Evolutionary conservation across 2,329 filamentous ascomycete genomes (phyloP), one percentile per base, ranked within the genome.

Genomic region (Plectosphaerella cucumerina): DNA sequence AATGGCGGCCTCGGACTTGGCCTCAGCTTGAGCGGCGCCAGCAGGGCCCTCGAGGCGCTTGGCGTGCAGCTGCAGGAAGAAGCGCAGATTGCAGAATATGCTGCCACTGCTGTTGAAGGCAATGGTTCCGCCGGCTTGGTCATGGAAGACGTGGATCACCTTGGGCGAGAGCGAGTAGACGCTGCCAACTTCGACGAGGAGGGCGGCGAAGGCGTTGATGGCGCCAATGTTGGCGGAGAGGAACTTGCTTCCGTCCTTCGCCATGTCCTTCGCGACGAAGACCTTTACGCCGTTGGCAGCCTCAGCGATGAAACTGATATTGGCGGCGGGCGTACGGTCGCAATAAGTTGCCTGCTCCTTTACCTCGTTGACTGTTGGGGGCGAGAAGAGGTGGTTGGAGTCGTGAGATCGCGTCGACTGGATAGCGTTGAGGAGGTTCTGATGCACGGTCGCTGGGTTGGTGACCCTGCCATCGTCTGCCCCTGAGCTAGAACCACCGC

Each of bases 41-140:
- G 47, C 20, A 5, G 4, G 35, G 46, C 51, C 70, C 46, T 57
- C 60, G 45, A 83, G 66, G 55, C 74, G 68, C 14, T 71, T 62
- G 43, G 82, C 75, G 62, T 97, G 93, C 31, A 97, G 70, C 62
- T 93, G 85, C 53, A 87, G 70, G 66, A 92, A 97, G 74, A 90
- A 96, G 17, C 89, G 80, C 56, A 96, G 80, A 64, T 99, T 99
- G 76, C 91, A 97, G 73, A 97, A 99, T 26, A 99, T 81, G 60
- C 87, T 90, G 35, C 93, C 92, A 37, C 79, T 82, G 9, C 82
- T 81, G 65, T 99, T 99, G 76, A 99, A 99, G 0, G 93, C 94
- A 56, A 99, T 96, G 0, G 90, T 92, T 50, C 81, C 82, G 5
- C 90, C 89, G 3, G 73, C 70, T 39, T 86, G 82, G 60, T 97